Evolutionary conservation across 208 protist species (phyloP).

Genomic region (Blechomonas ayalai): DNA sequence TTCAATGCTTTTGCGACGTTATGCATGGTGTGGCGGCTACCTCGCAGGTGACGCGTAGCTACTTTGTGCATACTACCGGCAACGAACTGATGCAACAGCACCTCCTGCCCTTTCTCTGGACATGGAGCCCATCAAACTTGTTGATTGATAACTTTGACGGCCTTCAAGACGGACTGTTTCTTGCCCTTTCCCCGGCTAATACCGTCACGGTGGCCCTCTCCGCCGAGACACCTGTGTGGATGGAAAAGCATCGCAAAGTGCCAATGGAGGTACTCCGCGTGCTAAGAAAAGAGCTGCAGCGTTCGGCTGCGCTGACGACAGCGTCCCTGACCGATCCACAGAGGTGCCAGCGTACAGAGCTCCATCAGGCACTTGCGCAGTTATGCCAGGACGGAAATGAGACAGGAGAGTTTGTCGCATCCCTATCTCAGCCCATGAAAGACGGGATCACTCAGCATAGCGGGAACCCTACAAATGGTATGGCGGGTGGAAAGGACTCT

Average conservation of each 20-base stretch:
- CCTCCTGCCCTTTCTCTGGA: conserved; percentile 48
- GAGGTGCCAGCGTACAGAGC: conserved; percentile 35
- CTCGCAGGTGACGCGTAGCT: conserved; percentile 45
- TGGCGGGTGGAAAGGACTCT: too few relatives aligned
- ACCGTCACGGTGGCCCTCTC: conserved; percentile 47
- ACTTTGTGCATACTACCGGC: conserved; percentile 30
- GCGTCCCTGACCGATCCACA: conserved; percentile 44
- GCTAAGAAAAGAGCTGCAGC: conserved; percentile 39
- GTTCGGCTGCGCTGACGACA: conserved; percentile 27
- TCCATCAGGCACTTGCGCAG: conserved; percentile 40
- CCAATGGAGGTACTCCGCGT: conserved; percentile 30
- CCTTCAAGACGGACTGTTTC: conserved; percentile 47
- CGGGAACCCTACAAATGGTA: too few relatives aligned
- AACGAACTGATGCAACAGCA: conserved; percentile 26
- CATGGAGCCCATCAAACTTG: conserved; percentile 52
- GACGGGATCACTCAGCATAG: too few relatives aligned
- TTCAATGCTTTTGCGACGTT: conserved; percentile 49
- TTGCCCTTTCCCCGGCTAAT: conserved; percentile 53
- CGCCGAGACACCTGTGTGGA: conserved; percentile 24
- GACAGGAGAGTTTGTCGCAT: background rate
- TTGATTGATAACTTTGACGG: conserved; percentile 71
- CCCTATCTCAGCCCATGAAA: too few relatives aligned
- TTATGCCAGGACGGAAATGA: conserved; percentile 1
- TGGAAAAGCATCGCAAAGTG: conserved; percentile 28
- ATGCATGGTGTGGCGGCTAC: conserved; percentile 46